Conservation (phyloP, 129 eudicot genomes). For the Silybum marianum region DNA sequence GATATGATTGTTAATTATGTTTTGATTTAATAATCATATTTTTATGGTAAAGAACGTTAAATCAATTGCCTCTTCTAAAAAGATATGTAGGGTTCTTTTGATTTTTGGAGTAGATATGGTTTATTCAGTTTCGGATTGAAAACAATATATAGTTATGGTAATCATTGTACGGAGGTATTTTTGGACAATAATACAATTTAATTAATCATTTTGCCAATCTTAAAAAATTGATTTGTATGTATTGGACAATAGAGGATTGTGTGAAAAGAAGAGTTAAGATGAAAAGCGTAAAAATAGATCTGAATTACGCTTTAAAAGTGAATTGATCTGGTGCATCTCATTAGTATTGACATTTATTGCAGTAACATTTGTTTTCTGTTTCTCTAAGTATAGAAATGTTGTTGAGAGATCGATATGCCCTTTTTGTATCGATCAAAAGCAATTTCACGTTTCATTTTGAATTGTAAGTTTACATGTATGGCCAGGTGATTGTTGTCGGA, state of each 20-base stretch:
- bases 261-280: too few relatives aligned
- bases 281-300: too few relatives aligned
- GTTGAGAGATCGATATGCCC: too few relatives aligned
- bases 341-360: too few relatives aligned
- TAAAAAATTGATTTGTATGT: background rate
- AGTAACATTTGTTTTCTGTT: background rate
- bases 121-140: too few relatives aligned
- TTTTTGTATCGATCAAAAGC: background rate
- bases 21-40: background rate
- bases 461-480: background rate
- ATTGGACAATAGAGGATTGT: too few relatives aligned
- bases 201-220: background rate
- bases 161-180: background rate
- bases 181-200: background rate
- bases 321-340: too few relatives aligned
- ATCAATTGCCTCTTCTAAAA: background rate
- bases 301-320: too few relatives aligned
- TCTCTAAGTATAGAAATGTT: background rate
- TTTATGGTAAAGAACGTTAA: background rate
- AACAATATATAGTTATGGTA: too few relatives aligned
- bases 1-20: background rate
- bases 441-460: background rate
- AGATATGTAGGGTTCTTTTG: background rate
- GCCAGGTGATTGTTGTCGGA: too few relatives aligned
- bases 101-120: background rate